Evolutionary conservation across 768 basidiomycete species (phyloP), one percentile per base, ranked within the genome.

Genomic region (Vararia minispora): DNA sequence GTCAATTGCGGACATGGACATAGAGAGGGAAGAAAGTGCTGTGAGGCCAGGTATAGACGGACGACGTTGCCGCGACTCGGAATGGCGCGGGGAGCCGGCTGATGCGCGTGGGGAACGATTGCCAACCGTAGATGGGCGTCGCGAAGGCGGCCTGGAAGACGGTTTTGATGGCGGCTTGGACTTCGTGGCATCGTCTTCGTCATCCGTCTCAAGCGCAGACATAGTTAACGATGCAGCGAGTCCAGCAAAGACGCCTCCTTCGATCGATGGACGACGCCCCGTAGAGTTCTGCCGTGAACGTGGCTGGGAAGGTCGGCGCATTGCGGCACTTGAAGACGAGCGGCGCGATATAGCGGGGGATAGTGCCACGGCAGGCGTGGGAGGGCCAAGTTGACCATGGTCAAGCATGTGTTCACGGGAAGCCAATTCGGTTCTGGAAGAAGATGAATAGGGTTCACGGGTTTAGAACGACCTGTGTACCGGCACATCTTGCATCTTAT

Each of bases 401-500:
- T 90, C 84, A 33, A 90, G 72, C 85, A 97, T 89, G 54, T 95
- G 86, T 53, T 91, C 88, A n/a, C 84, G 69, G 0, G 85, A 74
- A 1, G 91, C 91, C 11, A 97, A 68, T 50, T 89, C 87, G 42
- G 80, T 78, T 51, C 88, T 81, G 38, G 7, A 41, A n/a, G 44
- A 21, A 21, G 22, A 41, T 24, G 37, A 38, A 32, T 25, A 32
- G 25, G 23, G 16, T 17, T 29, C 5, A 33, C 27, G 9, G 33
- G 17, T 29, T 6, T 9, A 21, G 5, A 30, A 30, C 41, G 22
- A 14, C 11, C 11, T 28, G n/a, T 33, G 26, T 42, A 79, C 83
- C 87, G 69, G 65, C 91, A 94, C 79, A 83, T 87, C 59, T 85
- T 90, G 60, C 91, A 95, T 52, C 91, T 68, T 52, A 95, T 90